Evolutionary conservation across 768 basidiomycete species (phyloP).

Genomic region (Mycena alexandri): DNA sequence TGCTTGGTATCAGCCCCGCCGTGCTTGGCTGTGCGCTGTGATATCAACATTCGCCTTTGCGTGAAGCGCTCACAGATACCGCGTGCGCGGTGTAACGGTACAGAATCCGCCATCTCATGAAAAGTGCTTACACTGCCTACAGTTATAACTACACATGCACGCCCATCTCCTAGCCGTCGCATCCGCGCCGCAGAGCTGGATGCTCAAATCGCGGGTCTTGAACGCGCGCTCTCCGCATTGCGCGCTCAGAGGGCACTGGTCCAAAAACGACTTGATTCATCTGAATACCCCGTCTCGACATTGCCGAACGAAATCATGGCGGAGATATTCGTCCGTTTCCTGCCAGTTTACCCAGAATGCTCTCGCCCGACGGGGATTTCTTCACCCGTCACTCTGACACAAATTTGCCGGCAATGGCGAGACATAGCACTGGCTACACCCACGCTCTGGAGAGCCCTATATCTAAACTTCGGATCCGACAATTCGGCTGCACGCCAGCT

Average conservation of each 20-base stretch:
- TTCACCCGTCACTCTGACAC: neutral
- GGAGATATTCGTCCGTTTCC: slow-evolving; percentile 1
- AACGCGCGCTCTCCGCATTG: neutral
- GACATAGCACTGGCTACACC: neutral
- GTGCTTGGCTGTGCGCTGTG: too few relatives aligned
- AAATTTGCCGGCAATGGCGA: neutral
- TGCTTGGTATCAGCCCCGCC: too few relatives aligned
- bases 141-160: too few relatives aligned
- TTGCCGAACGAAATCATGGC: slow-evolving; percentile 3
- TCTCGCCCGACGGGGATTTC: neutral
- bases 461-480: neutral
- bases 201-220: neutral
- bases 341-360: neutral
- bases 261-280: slow-evolving; percentile 2
- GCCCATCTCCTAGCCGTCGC: neutral
- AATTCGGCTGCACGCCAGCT: too few relatives aligned
- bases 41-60: too few relatives aligned
- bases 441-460: neutral
- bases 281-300: slow-evolving; percentile 6
- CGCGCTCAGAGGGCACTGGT: neutral
- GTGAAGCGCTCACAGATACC: too few relatives aligned
- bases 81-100: too few relatives aligned
- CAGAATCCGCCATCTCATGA: too few relatives aligned
- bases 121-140: too few relatives aligned
- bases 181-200: neutral